These are phyloP conservation scores for Leccinum disarticulatum DNA, from an alignment of 768 basidiomycete genomes.

Conservation along the genomic window DNA sequence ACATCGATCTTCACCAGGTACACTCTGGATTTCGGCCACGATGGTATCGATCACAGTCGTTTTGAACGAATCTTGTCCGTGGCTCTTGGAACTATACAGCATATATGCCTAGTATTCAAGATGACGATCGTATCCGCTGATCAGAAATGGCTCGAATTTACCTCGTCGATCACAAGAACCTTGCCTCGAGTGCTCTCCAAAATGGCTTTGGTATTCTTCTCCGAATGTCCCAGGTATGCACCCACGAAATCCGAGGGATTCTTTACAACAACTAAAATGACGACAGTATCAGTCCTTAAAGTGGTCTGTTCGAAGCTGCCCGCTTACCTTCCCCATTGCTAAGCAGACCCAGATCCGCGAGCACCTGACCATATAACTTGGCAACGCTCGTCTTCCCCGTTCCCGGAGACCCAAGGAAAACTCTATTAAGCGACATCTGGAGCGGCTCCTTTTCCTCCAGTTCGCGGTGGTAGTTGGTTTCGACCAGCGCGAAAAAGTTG, in stretches of 20 bases:
- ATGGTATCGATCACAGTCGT: constrained; percentile 73
- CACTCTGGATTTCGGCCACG: constrained; percentile 70
- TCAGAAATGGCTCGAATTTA: constrained; percentile 22
- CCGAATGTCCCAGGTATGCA: constrained; percentile 54
- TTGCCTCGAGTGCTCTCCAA: constrained; percentile 59
- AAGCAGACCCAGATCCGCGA: constrained; percentile 61
- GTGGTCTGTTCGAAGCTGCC: not conserved
- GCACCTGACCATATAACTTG: constrained; percentile 61
- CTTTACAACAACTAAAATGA: constrained; percentile 54
- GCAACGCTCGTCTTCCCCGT: constrained; percentile 75
- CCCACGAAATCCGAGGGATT: constrained; percentile 74
- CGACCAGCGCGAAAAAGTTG: constrained; percentile 45
- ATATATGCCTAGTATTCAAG: constrained; percentile 32
- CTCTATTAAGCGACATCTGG: constrained; percentile 57
- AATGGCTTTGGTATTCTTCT: constrained; percentile 64
- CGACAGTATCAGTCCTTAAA: not conserved
- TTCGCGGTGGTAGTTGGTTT: constrained; percentile 61
- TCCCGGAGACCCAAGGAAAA: constrained; percentile 67
- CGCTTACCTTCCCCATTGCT: constrained; percentile 66
- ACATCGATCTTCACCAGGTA: constrained; percentile 68
- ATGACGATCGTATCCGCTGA: not conserved
- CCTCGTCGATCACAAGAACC: constrained; percentile 72
- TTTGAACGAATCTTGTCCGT: constrained; percentile 50
- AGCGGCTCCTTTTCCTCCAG: constrained; percentile 53
- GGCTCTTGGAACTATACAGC: constrained; percentile 48